Conservation (phyloP, 257 asterid genomes). For the Solanum corneliomulleri region DNA sequence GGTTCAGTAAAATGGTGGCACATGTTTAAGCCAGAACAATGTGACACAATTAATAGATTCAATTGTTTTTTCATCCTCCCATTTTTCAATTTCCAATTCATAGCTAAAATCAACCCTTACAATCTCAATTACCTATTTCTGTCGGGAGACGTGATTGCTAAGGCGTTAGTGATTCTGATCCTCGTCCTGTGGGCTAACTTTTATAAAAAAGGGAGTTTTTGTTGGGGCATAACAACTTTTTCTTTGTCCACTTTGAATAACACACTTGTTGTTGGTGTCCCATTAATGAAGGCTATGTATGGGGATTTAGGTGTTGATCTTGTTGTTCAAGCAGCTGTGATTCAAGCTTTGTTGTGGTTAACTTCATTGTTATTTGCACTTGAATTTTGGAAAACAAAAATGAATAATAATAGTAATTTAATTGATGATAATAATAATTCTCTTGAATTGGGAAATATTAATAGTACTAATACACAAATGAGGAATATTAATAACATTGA, state of each 20-base stretch:
- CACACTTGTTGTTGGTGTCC: conserved; percentile 30
- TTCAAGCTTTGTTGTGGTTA: conserved; percentile 19
- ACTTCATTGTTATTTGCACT: conserved; percentile 6
- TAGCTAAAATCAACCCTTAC: conserved; percentile 9
- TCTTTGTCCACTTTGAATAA: conserved; percentile 15
- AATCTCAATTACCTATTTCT: conserved; percentile 1
- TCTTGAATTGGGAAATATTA: not conserved
- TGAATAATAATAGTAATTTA: not conserved
- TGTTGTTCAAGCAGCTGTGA: conserved; percentile 18
- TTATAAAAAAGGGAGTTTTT: not conserved
- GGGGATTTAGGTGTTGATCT: conserved; percentile 14
- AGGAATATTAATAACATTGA: not conserved
- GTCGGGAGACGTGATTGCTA: conserved; percentile 1
- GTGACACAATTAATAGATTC: conserved; percentile 13
- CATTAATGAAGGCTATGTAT: conserved; percentile 25
- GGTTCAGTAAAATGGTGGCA: conserved; percentile 23
- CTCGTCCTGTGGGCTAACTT: conserved; percentile 13
- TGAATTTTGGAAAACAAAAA: conserved; percentile 2
- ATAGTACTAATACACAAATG: not conserved
- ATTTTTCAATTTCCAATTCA: conserved; percentile 15
- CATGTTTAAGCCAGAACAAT: conserved; percentile 15
- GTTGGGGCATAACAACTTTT: conserved; percentile 11
- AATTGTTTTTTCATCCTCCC: conserved; percentile 19
- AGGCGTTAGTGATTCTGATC: not conserved
- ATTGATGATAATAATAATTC: not conserved